Conservation (phyloP, 2,329 filamentous ascomycete genomes). For the Westerdykella ornata region DNA sequence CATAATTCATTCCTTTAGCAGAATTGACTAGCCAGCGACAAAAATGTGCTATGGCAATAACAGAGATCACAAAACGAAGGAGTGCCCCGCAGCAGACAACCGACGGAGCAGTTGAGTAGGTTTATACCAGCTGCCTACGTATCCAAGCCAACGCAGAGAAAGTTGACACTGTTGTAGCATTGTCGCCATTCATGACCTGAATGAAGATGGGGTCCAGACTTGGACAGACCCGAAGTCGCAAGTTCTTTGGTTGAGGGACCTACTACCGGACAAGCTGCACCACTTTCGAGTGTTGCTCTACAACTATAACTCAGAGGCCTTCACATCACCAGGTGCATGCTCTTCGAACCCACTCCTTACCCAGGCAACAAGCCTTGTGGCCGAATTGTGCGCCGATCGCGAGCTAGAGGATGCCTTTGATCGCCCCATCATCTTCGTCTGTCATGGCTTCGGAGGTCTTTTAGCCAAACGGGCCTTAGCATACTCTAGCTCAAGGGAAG, state of each 20-base stretch:
- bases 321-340: constrained; percentile 14
- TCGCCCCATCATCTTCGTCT: constrained; percentile 69
- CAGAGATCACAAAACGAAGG: background rate
- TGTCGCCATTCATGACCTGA: constrained; percentile 35
- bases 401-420: constrained; percentile 48
- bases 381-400: constrained; percentile 31
- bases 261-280: constrained; percentile 20
- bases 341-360: constrained; percentile 16
- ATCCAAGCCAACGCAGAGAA: background rate
- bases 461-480: constrained; percentile 64
- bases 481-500: constrained; percentile 57
- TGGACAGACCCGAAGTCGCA: constrained; percentile 27
- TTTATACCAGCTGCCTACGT: background rate
- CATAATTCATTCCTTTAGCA: no score
- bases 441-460: constrained; percentile 67
- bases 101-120: constrained; percentile 1
- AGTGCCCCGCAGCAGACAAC: background rate
- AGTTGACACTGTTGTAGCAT: constrained; percentile 21
- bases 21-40: no score
- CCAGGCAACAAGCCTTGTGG: constrained; percentile 31
- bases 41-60: constrained; percentile 3
- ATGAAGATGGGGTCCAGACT: constrained; percentile 22
- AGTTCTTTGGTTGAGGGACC: constrained; percentile 29
- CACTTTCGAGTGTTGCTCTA: constrained; percentile 23
- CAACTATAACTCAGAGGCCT: constrained; percentile 16